Evolutionary conservation across 106 monocot genomes (phyloP).

Genomic region (Dioscorea dumetorum): DNA sequence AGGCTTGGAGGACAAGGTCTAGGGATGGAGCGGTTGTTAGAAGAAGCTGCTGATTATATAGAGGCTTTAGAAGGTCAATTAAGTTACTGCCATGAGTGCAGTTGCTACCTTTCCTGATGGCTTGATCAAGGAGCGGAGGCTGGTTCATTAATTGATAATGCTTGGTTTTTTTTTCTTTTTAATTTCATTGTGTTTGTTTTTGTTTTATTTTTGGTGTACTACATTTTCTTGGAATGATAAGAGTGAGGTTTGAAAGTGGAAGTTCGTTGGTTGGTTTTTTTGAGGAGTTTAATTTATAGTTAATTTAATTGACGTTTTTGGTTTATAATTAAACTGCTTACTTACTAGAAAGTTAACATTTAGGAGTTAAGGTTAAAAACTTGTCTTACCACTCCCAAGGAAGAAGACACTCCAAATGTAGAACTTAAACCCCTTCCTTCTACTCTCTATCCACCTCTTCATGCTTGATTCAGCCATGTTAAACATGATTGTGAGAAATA

Average conservation of each 20-base stretch:
- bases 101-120: constrained; percentile 10
- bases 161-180: not conserved
- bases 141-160: not conserved
- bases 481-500: no score
- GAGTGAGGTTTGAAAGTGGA: not conserved
- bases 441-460: no score
- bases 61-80: constrained; percentile 9
- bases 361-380: no score
- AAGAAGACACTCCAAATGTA: no score
- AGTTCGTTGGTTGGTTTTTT: not conserved
- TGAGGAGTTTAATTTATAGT: not conserved
- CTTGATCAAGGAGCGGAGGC: constrained; percentile 4
- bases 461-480: no score
- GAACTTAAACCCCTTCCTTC: no score
- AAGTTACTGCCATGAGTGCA: constrained; percentile 5
- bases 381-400: no score
- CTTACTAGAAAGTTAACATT: no score
- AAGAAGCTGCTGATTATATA: constrained; percentile 12
- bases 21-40: constrained; percentile 5
- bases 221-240: not conserved
- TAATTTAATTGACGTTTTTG: no score
- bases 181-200: not conserved
- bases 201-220: not conserved
- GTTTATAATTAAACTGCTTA: no score
- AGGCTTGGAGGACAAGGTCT: constrained; percentile 7